A percentile compares a stretch with the other conserved stretches of the same genome.
These are phyloP conservation scores for Letharia lupina DNA, from an alignment of 495 filamentous ascomycete genomes.

Conservation along the genomic window DNA sequence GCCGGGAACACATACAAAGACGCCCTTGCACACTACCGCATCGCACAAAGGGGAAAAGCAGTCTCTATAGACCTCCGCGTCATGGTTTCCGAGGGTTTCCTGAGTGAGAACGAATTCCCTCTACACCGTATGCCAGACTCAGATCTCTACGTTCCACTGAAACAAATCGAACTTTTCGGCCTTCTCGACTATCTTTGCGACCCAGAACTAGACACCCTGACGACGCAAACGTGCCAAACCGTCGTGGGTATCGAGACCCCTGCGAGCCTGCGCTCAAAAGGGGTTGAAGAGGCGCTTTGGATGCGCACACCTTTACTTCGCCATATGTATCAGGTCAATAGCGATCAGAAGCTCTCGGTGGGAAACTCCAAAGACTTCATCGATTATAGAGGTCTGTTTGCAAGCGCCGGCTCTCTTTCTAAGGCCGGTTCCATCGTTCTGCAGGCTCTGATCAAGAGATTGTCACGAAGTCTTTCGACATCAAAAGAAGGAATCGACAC, in stretches of 20 bases:
- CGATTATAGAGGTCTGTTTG: not conserved
- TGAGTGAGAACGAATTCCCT: conserved; percentile 19
- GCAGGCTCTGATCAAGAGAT: conserved; percentile 27
- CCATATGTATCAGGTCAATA: not conserved
- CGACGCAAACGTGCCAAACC: conserved; percentile 24
- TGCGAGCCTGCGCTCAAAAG: not conserved
- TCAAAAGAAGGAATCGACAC: conserved; percentile 32
- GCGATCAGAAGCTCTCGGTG: not conserved
- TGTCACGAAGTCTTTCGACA: conserved; percentile 31
- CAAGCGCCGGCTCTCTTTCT: conserved; percentile 19
- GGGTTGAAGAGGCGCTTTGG: not conserved
- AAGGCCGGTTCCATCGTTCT: conserved; percentile 30
- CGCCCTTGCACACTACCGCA: conserved; percentile 30
- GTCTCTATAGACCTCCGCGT: conserved; percentile 23
- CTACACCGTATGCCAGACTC: not conserved
- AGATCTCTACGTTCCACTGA: not conserved
- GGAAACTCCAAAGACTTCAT: not conserved
- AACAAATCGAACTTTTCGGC: conserved; percentile 23
- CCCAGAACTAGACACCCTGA: conserved; percentile 22
- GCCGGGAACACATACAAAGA: conserved; percentile 56
- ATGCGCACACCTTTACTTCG: conserved; percentile 6
- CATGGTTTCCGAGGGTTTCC: conserved; percentile 15
- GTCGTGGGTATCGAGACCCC: conserved; percentile 21
- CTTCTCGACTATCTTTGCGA: conserved; percentile 32
- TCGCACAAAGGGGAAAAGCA: conserved; percentile 22